A percentile compares a stretch with the other conserved stretches of the same genome.
These are phyloP conservation scores for Coffea humblotiana DNA, from an alignment of 305 asterid genomes.

Conservation along the genomic window DNA sequence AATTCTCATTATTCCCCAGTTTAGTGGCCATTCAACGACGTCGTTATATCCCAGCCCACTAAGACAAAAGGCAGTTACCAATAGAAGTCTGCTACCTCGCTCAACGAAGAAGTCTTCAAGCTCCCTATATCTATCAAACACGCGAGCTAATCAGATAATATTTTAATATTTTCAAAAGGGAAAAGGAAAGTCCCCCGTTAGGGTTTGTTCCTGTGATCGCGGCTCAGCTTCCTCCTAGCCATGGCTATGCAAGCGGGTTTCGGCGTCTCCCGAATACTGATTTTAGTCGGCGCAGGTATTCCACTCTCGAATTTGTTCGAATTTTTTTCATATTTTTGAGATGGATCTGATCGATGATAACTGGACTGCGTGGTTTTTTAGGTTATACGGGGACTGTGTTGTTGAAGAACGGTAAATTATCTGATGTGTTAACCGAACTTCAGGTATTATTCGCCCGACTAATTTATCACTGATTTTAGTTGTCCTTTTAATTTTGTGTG, in stretches of 20 bases:
- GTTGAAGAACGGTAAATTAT: slow-evolving; percentile 70
- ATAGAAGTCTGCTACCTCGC: neutral
- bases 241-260: slow-evolving; percentile 88
- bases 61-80: neutral
- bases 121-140: neutral
- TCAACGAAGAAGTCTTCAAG: neutral
- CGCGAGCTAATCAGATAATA: neutral
- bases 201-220: slow-evolving; percentile 18
- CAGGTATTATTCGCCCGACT: slow-evolving; percentile 49
- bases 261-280: slow-evolving; percentile 61
- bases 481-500: neutral
- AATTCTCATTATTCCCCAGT: too few species aligned
- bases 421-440: slow-evolving; percentile 71
- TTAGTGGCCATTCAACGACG: neutral
- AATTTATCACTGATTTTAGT: neutral
- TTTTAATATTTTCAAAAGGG: too few species aligned
- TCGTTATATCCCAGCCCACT: neutral
- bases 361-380: slow-evolving; percentile 24
- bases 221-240: slow-evolving; percentile 11
- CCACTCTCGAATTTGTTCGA: neutral
- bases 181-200: neutral
- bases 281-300: slow-evolving; percentile 69
- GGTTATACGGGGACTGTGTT: slow-evolving; percentile 80
- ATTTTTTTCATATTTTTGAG: neutral
- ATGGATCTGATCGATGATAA: neutral